Base-by-base conservation (phyloP, 352 stramenopile species). In the Aphanomyces stellatus region DNA sequence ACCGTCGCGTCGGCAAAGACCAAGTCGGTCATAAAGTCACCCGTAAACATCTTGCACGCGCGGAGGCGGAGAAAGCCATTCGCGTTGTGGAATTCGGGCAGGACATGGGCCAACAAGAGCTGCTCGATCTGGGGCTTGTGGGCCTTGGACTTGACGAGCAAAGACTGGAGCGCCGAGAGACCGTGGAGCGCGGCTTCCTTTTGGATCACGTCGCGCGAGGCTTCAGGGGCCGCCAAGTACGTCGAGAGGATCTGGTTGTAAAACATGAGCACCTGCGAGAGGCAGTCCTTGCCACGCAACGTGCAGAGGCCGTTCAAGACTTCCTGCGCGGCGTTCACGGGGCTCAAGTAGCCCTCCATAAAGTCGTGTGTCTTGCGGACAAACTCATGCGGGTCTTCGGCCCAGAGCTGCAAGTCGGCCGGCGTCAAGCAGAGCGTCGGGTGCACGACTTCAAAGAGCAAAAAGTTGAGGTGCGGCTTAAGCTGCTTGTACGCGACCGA, bases 401-500 rank as follows among this genome's bases (percentile, higher is more conserved):
- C 88, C 87, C 98, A 99, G 63, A 97, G 80, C 56, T 96, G 78
- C 67, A 98, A 75, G 69, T 99, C 96, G 59, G 96, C 93, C 6
- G 90, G 78, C 8, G 83, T 97, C 19, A 99, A 74, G 70, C 93
- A 98, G 55, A 99, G 87, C 51, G 92, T 88, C 10, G 95, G 96
- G 72, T 98, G 98, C 56, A 97, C 94, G 7, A 98, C 96, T 69
- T 99, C 91, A 67, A 98, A 98, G 30, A 99, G 75, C 43, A 99
- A 69, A 75, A 99, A 99, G 62, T 96, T 89, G 37, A 99, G 77
- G 75, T 99, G 95, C 30, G 96, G 96, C 76, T 99, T 99, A 33
- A 99, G 82, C 5, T 99, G 74, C 77, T 98, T 98, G 88, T 99
- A 99, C 1, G 95, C 97, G 2, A 95, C 81, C 2, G 91, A 93